Percentiles rank a stretch among this genome's conserved stretches.
Conservation (phyloP, 208 protist species). For the Herpetomonas tarakana region DNA sequence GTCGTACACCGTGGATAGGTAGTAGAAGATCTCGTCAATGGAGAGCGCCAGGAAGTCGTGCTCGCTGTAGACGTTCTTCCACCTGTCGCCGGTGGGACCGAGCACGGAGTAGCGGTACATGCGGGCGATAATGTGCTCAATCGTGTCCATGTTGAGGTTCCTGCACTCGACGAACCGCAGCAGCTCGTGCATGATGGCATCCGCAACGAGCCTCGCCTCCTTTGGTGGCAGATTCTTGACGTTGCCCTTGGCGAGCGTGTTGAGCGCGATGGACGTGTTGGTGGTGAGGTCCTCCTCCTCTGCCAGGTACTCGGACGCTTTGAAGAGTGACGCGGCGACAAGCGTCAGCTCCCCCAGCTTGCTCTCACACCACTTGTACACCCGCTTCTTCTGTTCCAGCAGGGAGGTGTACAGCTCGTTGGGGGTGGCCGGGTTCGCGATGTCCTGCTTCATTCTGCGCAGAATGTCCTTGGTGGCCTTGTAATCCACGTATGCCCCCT, state of each 20-base stretch:
- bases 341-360: conserved; percentile 63
- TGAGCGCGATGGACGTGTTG: conserved; percentile 41
- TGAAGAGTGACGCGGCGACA: conserved; percentile 58
- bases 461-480: conserved; percentile 86
- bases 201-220: conserved; percentile 63
- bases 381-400: conserved; percentile 58
- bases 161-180: conserved; percentile 81
- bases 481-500: conserved; percentile 85
- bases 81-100: conserved; percentile 74
- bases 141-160: conserved; percentile 84
- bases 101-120: conserved; percentile 87
- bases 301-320: conserved; percentile 43
- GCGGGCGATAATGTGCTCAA: conserved; percentile 84
- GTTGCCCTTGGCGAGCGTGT: conserved; percentile 14
- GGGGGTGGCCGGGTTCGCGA: conserved; percentile 74
- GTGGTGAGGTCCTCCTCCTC: conserved; percentile 45
- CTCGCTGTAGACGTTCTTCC: conserved; percentile 65
- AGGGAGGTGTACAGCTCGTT: conserved; percentile 77
- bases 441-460: conserved; percentile 84
- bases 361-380: conserved; percentile 68
- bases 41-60: conserved; percentile 60
- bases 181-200: conserved; percentile 74
- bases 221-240: conserved; percentile 18
- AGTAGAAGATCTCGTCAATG: conserved; percentile 69
- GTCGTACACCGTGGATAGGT: conserved; percentile 75